A percentile compares a stretch with the other conserved stretches of the same genome.
These are phyloP conservation scores for Plasmopara viticola DNA, from an alignment of 352 stramenopile genomes.

Conservation along the genomic window DNA sequence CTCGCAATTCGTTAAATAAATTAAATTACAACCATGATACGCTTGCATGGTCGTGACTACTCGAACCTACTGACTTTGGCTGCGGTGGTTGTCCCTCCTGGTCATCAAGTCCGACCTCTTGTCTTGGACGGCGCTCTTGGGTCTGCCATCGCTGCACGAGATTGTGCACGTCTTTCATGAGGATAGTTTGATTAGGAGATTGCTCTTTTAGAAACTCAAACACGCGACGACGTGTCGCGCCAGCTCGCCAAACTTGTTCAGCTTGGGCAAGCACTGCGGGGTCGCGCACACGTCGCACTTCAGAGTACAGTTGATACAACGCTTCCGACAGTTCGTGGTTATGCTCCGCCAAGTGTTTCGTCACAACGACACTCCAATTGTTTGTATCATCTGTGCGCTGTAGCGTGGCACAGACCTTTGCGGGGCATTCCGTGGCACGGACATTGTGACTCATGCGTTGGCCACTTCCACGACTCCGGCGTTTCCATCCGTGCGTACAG, in stretches of 20 bases:
- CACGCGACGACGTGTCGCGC: constrained; percentile 49
- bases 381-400: constrained; percentile 32
- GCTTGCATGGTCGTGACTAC: constrained; percentile 13
- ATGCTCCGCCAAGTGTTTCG: constrained; percentile 59
- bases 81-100: constrained; percentile 8
- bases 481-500: constrained; percentile 75
- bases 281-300: constrained; percentile 63
- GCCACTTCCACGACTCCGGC: constrained; percentile 54
- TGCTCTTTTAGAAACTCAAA: constrained; percentile 73
- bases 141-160: constrained; percentile 67
- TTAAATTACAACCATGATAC: constrained; percentile 20
- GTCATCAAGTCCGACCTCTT: constrained; percentile 3
- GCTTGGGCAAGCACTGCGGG: constrained; percentile 44
- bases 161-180: constrained; percentile 83
- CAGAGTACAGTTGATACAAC: constrained; percentile 62
- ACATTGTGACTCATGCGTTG: constrained; percentile 67
- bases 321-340: constrained; percentile 61
- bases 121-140: constrained; percentile 18
- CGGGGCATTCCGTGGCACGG: constrained; percentile 55
- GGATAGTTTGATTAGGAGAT: constrained; percentile 36
- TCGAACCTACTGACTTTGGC: constrained; percentile 1
- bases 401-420: constrained; percentile 65
- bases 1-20: constrained; percentile 2
- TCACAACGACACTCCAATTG: constrained; percentile 63
- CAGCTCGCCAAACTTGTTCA: constrained; percentile 54